Base-by-base conservation (phyloP, 176 grass and related monocot genomes). In the Carex littledalei region DNA sequence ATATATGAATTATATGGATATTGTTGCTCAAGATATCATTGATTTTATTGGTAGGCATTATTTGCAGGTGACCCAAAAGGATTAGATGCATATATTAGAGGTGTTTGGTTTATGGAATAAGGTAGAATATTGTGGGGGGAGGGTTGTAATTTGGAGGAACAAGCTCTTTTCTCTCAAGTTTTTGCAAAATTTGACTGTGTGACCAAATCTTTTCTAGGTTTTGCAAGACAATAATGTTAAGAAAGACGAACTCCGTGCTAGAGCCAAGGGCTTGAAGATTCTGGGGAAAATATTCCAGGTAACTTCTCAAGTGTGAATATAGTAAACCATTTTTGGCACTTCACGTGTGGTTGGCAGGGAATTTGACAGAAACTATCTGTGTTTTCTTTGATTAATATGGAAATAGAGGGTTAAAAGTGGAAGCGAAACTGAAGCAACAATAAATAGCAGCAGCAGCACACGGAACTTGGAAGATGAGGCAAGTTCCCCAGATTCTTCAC, bases 251-350 rank as follows among this genome's bases (percentile, higher is more conserved):
- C 82, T 99, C 57, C 93, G 87, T 75, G 85, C 76, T 86, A 86
- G 93, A 88, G 96, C 96, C 84, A 94, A 95, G 93, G 96, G 96
- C 18, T 86, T 99, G 56, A 99, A 99, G 93, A 90, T 85, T 80
- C 90, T 95, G 81, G 96, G 96, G 20, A 99, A 91, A 87, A 88
- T 94, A 91, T 99, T 95, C 73, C 91, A 99, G 91, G 95, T 98
- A 94, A 37, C 62, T 56, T 62, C 56, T n/a, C 14, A 52, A 59
- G 8, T 84, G 80, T 31, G 41, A 18, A 35, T 71, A 26, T 5
- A 65, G 60, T 24, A 63, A 63, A 10, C 56, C n/a, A 56, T 57
- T 47, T 45, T 15, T 50, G 55, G 22, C 56, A 78, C 52, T 55
- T 56, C 13, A 57, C 57, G 74, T 56, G 52, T n/a, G 74, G 15